These are phyloP conservation scores for Sarcomyxa edulis DNA, from an alignment of 768 basidiomycete genomes.

Conservation along the genomic window DNA sequence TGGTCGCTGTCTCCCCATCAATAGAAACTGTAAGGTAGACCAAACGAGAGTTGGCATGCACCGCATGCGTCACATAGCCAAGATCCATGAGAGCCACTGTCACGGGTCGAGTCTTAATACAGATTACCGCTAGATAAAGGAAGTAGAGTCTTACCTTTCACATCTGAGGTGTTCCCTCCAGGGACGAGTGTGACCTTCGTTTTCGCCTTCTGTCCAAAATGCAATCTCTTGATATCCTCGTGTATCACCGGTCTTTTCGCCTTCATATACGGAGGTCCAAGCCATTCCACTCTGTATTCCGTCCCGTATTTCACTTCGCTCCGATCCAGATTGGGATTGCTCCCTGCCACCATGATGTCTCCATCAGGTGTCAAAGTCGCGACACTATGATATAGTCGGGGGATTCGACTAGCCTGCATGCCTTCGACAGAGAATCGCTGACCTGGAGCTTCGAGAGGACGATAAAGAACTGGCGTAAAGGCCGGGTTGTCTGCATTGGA, in stretches of 20 bases:
- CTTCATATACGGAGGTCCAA: constrained; percentile 78
- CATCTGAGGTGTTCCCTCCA: constrained; percentile 23
- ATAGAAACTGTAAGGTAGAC: constrained; percentile 51
- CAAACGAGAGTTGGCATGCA: constrained; percentile 71
- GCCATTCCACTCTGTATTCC: constrained; percentile 86
- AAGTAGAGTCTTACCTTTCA: constrained; percentile 42
- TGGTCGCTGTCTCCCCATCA: constrained; percentile 33
- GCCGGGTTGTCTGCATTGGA: constrained; percentile 79
- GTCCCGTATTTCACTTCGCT: constrained; percentile 72
- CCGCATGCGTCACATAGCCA: constrained; percentile 75
- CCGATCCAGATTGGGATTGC: constrained; percentile 79
- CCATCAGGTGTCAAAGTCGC: constrained; percentile 73
- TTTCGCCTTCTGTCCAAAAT: constrained; percentile 40
- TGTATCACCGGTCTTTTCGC: constrained; percentile 50
- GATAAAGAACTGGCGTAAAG: constrained; percentile 65
- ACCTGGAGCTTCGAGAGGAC: constrained; percentile 46
- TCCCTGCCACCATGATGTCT: constrained; percentile 74
- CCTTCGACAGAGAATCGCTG: constrained; percentile 54
- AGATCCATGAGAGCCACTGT: constrained; percentile 76
- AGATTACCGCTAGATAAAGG: background rate
- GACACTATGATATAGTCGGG: constrained; percentile 79
- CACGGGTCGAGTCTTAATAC: constrained; percentile 4
- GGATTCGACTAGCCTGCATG: constrained; percentile 61
- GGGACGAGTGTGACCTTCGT: constrained; percentile 38
- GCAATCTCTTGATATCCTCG: constrained; percentile 22